Base-by-base conservation (phyloP, 75 land plant genomes). In the Ceratopteris richardii region DNA sequence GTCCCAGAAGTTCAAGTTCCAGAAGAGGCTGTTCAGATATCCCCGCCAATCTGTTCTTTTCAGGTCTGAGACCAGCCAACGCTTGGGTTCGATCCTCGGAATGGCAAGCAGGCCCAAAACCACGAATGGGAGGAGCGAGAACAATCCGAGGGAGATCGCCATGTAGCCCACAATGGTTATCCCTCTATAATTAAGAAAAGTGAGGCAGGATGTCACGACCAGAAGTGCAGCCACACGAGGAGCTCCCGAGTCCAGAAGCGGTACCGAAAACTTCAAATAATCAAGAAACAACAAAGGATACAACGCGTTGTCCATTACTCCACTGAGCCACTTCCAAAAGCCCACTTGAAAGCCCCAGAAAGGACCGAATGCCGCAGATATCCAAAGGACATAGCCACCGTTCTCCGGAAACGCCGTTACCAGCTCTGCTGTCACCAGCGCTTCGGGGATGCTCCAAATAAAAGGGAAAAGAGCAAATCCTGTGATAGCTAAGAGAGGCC, bases 261-360 rank as follows among this genome's bases (percentile, higher is more conserved):
- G 69, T 41, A 80, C 25, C 0, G 79, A 61, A 44, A 60, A 66
- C 54, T 80, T 80, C 37, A 80, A 56, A 69, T 80, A 80, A 65
- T 80, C 83, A 5, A 83, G 43, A 22, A 74, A 69, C 59, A 87
- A 58, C 0, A 77, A 65, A 0, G 66, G 76, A 4, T 82, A 84
- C 27, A 88, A 60, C 9, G 94, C 94, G 56, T 88, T 85, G 61
- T 88, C 94, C 46, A 82, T 77, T 17, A 85, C 85, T 4, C 93
- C 93, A 69, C 88, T 84, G 39, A 84, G 58, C 93, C 93, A 84
- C 53, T 88, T 84, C 76, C 76, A 69, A 60, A 76, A 84, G 6
- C 88, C 93, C 61, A 81, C 82, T 60, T 88, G 93, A 61, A 88
- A 88, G 2, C 93, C 88, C 85, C 88, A 84, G 28, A 81, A 88